Base-by-base conservation (phyloP, 78 protist genomes). In the Capsaspora owczarzaki region DNA sequence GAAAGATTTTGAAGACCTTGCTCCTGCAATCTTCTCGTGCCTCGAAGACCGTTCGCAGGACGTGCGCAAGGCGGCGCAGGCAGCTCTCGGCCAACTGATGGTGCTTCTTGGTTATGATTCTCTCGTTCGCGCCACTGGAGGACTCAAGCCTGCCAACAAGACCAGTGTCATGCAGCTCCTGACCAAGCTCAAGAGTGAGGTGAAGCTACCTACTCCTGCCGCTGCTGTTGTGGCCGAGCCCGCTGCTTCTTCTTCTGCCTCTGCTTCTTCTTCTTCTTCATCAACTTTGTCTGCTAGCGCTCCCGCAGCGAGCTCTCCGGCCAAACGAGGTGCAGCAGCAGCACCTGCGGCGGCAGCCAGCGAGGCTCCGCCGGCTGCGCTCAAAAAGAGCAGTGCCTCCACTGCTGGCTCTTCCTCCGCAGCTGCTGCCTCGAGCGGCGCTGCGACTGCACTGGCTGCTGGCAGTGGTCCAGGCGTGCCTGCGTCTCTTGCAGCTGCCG, bases 21-120 rank as follows among this genome's bases (percentile, higher is more conserved):
- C 40, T 72, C 27, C 70, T 76, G n/a, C 6, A 56, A 10, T 37
- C 27, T 0, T 76, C 29, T 29, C 33, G 31, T 49, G 43, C 19
- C 47, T 76, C 31, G 46, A 53, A 38, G 69, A 76, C 29, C 49
- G 69, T 23, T 38, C 38, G 4, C 44, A 19, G 33, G 66, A 23
- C 19, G 80, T 76, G 70, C 80, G 80, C 38, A 4, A 56, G 29
- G n/a, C 43, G n/a, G 69, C 80, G 31, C 60, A 53, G 14, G 16
- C 16, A 29, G 1, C 56, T 1, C 27, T 76, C 37, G 29, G 43
- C 53, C 35, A 2, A 47, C 23, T 69, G n/a, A 49, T 49, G 10
- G 56, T 16, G 56, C 10, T 49, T 16, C 10, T 20, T 10, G 56
- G 56, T 16, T 49, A 20, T 49, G 56, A n/a, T n/a, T n/a, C n/a